These are phyloP conservation scores for Anisogramma anomala DNA, from an alignment of 2,329 filamentous ascomycete species.

Conservation along the genomic window DNA sequence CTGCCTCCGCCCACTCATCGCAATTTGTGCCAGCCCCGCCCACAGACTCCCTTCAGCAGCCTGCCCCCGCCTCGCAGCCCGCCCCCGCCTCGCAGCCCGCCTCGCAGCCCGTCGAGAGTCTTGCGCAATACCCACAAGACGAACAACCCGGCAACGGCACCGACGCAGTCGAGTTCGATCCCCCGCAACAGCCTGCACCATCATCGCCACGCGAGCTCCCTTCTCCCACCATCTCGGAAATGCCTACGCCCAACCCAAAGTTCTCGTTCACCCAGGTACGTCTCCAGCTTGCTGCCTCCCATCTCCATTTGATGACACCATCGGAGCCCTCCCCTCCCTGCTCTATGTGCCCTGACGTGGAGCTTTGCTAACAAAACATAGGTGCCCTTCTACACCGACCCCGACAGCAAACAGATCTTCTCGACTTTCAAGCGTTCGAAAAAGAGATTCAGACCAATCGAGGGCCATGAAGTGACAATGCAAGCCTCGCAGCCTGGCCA, in stretches of 20 bases:
- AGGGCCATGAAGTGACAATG: conserved; percentile 1
- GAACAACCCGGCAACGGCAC: neutral
- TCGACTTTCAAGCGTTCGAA: conserved; percentile 5
- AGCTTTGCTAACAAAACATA: neutral
- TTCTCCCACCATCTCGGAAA: neutral
- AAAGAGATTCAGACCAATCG: conserved; percentile 9
- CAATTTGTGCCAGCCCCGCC: conserved; percentile 25
- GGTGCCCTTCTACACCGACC: conserved; percentile 12
- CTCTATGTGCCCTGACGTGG: neutral
- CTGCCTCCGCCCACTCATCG: conserved; percentile 41
- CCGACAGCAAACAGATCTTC: neutral
- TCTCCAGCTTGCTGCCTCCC: neutral
- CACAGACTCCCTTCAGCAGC: conserved; percentile 20
- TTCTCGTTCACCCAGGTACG: neutral
- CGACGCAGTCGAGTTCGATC: conserved; percentile 5
- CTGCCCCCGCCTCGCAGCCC: neutral
- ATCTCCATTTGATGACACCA: neutral
- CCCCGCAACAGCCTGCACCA: conserved; percentile 22
- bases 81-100: neutral
- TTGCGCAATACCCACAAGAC: neutral
- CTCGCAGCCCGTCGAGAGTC: neutral
- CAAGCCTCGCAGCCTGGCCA: conserved; percentile 2
- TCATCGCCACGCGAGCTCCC: conserved; percentile 24
- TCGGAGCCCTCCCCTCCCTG: neutral
- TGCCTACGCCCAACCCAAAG: conserved; percentile 7